Evolutionary conservation across 1,284 basidiomycete species (phyloP).

Genomic region (Xanthoconium separans): DNA sequence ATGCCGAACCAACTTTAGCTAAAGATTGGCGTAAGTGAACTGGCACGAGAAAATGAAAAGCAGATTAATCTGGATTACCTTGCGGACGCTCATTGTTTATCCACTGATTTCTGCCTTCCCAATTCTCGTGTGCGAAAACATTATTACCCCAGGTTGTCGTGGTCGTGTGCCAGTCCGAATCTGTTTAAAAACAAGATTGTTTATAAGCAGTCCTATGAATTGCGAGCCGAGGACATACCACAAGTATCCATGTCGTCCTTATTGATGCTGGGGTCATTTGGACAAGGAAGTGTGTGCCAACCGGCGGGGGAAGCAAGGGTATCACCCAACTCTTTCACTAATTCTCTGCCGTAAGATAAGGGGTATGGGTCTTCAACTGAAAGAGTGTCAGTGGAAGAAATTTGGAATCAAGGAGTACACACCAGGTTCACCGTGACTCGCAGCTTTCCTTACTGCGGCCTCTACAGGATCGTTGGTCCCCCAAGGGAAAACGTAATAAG

Average conservation of each 20-base stretch:
- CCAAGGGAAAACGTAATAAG: conserved; percentile 73
- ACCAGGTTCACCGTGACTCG: conserved; percentile 15
- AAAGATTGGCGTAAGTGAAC: conserved; percentile 3
- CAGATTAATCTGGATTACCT: conserved; percentile 16
- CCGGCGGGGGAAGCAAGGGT: conserved; percentile 78
- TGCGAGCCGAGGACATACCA: not conserved
- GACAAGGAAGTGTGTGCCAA: conserved; percentile 77
- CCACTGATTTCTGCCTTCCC: conserved; percentile 80
- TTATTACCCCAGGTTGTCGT: conserved; percentile 91
- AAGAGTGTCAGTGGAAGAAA: not conserved
- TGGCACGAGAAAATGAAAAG: not conserved
- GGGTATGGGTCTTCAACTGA: conserved; percentile 12
- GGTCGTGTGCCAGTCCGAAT: conserved; percentile 57
- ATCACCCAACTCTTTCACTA: conserved; percentile 23
- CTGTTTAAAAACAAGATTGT: conserved; percentile 6
- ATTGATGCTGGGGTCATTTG: conserved; percentile 48
- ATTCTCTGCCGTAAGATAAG: conserved; percentile 24
- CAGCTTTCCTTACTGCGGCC: conserved; percentile 52
- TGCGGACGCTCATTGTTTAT: conserved; percentile 80
- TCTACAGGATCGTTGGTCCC: conserved; percentile 72
- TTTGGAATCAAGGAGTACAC: not conserved
- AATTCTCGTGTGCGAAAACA: conserved; percentile 87
- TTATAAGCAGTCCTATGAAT: not conserved
- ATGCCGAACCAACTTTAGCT: conserved; percentile 35
- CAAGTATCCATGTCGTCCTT: conserved; percentile 9